phyloP scores from a whole-genome alignment of 441 rosid genomes.

The Eutrema salsugineum region DNA sequence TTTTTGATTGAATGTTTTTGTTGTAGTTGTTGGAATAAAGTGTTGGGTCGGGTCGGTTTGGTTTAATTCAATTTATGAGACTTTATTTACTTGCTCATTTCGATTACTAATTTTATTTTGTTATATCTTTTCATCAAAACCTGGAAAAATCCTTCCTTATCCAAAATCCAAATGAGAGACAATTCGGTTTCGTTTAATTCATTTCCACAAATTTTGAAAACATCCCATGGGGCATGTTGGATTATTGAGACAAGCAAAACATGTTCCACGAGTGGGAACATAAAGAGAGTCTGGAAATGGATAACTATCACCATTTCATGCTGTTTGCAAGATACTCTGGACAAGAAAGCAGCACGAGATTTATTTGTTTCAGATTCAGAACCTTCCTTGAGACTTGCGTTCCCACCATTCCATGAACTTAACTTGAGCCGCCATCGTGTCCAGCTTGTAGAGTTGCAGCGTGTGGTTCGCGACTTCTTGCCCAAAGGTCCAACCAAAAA shows the following conservation, averaged over 20 bases:
- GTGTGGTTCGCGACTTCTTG: slow-evolving; percentile 75
- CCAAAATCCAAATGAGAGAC: background rate
- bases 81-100: too few relatives aligned
- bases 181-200: background rate
- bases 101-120: too few relatives aligned
- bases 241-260: slow-evolving; percentile 22
- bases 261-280: background rate
- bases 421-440: slow-evolving; percentile 76
- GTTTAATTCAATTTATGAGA: too few relatives aligned
- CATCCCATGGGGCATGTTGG: slow-evolving; percentile 2
- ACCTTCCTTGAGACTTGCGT: slow-evolving; percentile 28
- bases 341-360: background rate
- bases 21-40: too few relatives aligned
- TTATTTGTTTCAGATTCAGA: slow-evolving; percentile 1
- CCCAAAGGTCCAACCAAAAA: slow-evolving; percentile 86
- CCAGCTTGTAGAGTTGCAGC: slow-evolving; percentile 76
- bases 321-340: slow-evolving; percentile 2
- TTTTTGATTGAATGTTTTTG: too few relatives aligned
- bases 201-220: background rate
- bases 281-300: background rate
- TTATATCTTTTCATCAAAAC: too few relatives aligned
- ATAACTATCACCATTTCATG: background rate
- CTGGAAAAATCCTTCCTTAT: background rate
- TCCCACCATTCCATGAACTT: slow-evolving; percentile 97
- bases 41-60: too few relatives aligned